Conservation (phyloP, 2,329 filamentous ascomycete genomes). For the Colletotrichum salicis region DNA sequence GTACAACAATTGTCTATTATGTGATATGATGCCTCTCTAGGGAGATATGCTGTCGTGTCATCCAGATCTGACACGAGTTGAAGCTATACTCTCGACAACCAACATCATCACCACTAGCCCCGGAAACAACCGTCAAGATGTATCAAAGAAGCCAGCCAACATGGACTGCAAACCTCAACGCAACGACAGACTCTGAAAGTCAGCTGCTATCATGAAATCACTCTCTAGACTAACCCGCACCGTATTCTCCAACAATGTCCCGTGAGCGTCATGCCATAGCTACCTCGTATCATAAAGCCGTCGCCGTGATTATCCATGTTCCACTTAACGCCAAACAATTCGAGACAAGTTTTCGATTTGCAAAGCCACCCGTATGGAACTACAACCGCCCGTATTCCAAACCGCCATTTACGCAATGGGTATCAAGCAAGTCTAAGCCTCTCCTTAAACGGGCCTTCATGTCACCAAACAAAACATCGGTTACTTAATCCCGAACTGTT, state of each 20-base stretch:
- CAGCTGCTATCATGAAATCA: too few relatives aligned
- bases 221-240: too few relatives aligned
- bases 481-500: neutral
- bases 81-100: neutral
- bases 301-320: neutral
- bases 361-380: neutral
- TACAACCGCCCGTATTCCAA: neutral
- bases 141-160: neutral
- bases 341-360: neutral
- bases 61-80: neutral
- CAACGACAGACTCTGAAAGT: too few relatives aligned
- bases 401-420: neutral
- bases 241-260: too few relatives aligned
- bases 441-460: neutral
- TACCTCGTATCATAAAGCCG: neutral
- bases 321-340: neutral
- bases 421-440: neutral
- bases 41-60: neutral
- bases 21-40: too few relatives aligned
- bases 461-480: neutral
- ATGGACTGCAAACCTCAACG: too few relatives aligned
- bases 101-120: neutral
- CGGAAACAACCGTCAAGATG: neutral
- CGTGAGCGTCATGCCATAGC: too few relatives aligned
- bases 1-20: too few relatives aligned